Percentiles rank a stretch among this genome's conserved stretches.
phyloP scores from a whole-genome alignment of 2,329 filamentous ascomycete genomes.

The Diaporthe eres region DNA sequence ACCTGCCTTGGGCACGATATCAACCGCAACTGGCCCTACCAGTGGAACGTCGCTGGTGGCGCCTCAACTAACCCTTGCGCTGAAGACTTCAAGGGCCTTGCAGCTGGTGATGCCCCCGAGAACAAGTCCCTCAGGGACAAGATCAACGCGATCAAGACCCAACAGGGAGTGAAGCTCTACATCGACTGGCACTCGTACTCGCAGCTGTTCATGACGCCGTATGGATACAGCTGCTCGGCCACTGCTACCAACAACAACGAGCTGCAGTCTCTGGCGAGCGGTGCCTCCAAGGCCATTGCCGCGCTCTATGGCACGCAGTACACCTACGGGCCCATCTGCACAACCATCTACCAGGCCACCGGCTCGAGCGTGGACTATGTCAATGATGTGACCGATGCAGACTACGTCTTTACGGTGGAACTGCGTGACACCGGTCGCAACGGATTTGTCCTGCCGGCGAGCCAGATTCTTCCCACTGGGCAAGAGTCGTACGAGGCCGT shows the following conservation, averaged over 20 bases:
- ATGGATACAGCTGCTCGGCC: conserved; percentile 70
- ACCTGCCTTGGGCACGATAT: conserved; percentile 65
- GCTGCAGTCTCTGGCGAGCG: conserved; percentile 63
- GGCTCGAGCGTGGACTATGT: conserved; percentile 63
- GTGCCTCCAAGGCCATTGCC: conserved; percentile 65
- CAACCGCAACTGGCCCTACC: conserved; percentile 70
- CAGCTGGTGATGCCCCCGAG: conserved; percentile 60
- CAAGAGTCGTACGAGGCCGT: conserved; percentile 64
- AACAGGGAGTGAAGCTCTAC: conserved; percentile 55
- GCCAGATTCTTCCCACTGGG: conserved; percentile 59
- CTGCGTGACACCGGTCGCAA: conserved; percentile 55
- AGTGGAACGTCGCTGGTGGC: conserved; percentile 65
- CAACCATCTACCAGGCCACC: conserved; percentile 69
- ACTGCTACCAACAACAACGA: conserved; percentile 61
- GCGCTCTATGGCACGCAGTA: conserved; percentile 57
- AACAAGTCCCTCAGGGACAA: conserved; percentile 58
- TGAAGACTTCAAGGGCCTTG: conserved; percentile 62
- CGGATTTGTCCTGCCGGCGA: conserved; percentile 60
- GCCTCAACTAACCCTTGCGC: conserved; percentile 66
- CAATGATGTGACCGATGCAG: conserved; percentile 57
- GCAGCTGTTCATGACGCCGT: conserved; percentile 67
- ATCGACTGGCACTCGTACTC: conserved; percentile 60
- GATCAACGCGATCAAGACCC: conserved; percentile 51
- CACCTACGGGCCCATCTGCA: conserved; percentile 67
- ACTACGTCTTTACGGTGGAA: conserved; percentile 58